Evolutionary conservation across 2,329 filamentous ascomycete species (phyloP).

Genomic region (Ophiocordyceps camponoti-leonardi): DNA sequence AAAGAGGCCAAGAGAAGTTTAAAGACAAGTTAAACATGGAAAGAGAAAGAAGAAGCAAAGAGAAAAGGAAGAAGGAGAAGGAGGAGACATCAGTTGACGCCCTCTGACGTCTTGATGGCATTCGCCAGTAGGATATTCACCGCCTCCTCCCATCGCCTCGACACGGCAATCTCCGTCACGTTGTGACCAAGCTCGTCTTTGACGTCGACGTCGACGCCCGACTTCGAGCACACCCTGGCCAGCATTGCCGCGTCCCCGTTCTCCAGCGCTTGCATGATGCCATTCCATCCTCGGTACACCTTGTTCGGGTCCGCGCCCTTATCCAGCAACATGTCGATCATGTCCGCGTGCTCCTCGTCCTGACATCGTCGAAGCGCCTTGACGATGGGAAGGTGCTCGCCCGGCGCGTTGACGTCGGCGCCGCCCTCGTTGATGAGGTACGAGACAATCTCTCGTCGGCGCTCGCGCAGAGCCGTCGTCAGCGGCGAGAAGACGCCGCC

Average conservation of each 20-base stretch:
- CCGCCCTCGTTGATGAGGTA: conserved; percentile 44
- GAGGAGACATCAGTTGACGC: background rate
- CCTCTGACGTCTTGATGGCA: background rate
- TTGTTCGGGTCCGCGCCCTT: conserved; percentile 52
- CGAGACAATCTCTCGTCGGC: conserved; percentile 39
- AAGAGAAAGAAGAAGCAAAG: no score
- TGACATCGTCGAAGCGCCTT: conserved; percentile 46
- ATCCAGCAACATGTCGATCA: conserved; percentile 44
- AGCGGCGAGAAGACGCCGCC: conserved; percentile 56
- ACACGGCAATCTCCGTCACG: conserved; percentile 39
- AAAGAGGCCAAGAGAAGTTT: no score
- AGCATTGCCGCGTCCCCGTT: conserved; percentile 41
- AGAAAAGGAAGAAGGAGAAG: no score
- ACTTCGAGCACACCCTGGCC: conserved; percentile 29
- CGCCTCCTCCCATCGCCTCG: conserved; percentile 41
- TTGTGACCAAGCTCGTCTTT: conserved; percentile 35
- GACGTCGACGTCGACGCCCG: conserved; percentile 31
- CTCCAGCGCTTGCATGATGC: conserved; percentile 47
- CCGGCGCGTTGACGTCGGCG: conserved; percentile 48
- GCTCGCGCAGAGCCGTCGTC: conserved; percentile 49
- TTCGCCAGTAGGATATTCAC: conserved; percentile 28
- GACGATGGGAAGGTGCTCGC: conserved; percentile 54
- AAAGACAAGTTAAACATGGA: no score
- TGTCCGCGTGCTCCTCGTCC: conserved; percentile 36
- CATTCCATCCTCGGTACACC: conserved; percentile 49